Conservation (phyloP, 2,329 filamentous ascomycete species). For the Periconia sp. region DNA sequence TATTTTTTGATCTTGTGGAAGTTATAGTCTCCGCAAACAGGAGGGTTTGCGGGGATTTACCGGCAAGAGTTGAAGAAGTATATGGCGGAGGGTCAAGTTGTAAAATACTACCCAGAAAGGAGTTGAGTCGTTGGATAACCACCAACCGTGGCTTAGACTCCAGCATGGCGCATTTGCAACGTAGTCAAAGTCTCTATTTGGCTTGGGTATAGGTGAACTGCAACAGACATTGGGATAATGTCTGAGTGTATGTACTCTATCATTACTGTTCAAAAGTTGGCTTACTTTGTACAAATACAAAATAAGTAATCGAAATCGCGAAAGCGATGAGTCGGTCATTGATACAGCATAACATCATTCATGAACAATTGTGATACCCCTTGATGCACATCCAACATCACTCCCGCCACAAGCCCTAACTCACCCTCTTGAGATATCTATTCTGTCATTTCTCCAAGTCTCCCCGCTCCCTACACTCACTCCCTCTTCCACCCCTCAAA, state of each 20-base stretch:
- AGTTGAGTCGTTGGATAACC: background rate
- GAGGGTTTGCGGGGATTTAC: background rate
- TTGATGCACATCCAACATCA: conserved; percentile 60
- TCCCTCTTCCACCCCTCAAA: conserved; percentile 70
- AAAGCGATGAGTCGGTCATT: background rate
- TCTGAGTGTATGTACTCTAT: background rate
- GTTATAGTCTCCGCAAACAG: background rate
- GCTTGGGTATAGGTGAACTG: background rate
- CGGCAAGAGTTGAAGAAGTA: background rate
- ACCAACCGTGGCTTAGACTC: background rate
- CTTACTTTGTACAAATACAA: conserved; percentile 19
- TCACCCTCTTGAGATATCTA: too few relatives aligned
- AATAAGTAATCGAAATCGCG: conserved; percentile 5
- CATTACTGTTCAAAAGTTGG: background rate
- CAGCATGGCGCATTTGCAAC: background rate
- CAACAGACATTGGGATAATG: background rate
- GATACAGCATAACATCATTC: background rate
- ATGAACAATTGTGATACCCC: background rate
- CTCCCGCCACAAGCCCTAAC: too few relatives aligned
- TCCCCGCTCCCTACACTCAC: too few relatives aligned
- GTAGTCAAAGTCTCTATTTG: background rate
- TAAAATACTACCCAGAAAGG: background rate
- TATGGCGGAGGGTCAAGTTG: background rate
- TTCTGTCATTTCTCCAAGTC: too few relatives aligned
- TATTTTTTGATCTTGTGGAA: background rate